A percentile compares a stretch with the other conserved stretches of the same genome.
Evolutionary conservation across 1,284 basidiomycete genomes (phyloP).

Genomic region (Microbotryum silenes-acaulis): DNA sequence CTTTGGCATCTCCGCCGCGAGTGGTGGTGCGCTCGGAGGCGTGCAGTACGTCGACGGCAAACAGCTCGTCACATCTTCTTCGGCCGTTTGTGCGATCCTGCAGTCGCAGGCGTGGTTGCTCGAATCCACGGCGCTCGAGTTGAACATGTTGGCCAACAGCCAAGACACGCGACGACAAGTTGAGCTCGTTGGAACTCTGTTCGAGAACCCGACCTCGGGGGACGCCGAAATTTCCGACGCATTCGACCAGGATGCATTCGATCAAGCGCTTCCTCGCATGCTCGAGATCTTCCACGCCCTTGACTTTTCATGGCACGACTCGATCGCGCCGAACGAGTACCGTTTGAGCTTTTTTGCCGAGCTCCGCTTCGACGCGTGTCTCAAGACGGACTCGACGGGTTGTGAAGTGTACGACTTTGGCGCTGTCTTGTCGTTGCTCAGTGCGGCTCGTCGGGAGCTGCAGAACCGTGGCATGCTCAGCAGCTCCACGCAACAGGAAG

Average conservation of each 20-base stretch:
- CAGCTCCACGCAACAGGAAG: constrained; percentile 56
- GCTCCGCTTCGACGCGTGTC: constrained; percentile 66
- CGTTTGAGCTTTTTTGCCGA: constrained; percentile 61
- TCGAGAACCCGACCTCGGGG: constrained; percentile 27
- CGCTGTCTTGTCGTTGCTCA: constrained; percentile 60
- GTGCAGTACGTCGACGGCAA: constrained; percentile 64
- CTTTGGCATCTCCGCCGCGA: constrained; percentile 29
- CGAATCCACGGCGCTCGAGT: constrained; percentile 77
- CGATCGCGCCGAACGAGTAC: constrained; percentile 52
- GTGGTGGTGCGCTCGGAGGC: constrained; percentile 53
- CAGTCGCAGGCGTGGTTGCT: constrained; percentile 76
- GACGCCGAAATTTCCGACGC: constrained; percentile 15
- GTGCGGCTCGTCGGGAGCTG: constrained; percentile 53
- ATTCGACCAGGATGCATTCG: constrained; percentile 47
- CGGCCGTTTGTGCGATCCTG: constrained; percentile 68
- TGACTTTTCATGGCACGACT: constrained; percentile 80
- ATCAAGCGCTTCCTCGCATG: constrained; percentile 72
- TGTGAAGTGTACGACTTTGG: constrained; percentile 73
- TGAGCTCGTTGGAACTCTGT: constrained; percentile 36
- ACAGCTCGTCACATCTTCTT: constrained; percentile 63
- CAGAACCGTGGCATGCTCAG: constrained; percentile 61
- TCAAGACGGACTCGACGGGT: constrained; percentile 61
- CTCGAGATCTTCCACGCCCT: constrained; percentile 80
- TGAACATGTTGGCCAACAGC: constrained; percentile 74
- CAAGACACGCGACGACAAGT: constrained; percentile 41